Evolutionary conservation across 257 asterid genomes (phyloP).

Genomic region (Solanum medicagineum): DNA sequence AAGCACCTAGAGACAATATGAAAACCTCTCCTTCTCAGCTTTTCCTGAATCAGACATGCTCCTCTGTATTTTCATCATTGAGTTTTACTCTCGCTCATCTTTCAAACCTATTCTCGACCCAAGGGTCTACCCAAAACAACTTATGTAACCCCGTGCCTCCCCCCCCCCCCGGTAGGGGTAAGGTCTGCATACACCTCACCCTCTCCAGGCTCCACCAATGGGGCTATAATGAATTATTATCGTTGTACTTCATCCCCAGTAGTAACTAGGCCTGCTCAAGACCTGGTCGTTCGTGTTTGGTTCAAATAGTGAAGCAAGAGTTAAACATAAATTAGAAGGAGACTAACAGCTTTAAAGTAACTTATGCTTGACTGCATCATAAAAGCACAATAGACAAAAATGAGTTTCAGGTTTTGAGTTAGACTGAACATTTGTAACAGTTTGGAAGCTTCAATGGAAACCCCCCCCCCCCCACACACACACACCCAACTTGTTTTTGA

Average conservation of each 20-base stretch:
- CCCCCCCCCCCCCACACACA: not conserved
- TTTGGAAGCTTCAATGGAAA: not conserved
- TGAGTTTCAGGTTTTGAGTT: not conserved
- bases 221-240: not conserved
- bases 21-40: too few species aligned
- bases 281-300: not conserved
- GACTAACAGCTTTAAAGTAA: not conserved
- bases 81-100: not conserved
- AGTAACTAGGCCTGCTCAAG: not conserved
- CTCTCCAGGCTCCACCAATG: not conserved
- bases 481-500: not conserved
- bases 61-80: not conserved
- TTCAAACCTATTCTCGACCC: not conserved
- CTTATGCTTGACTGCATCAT: not conserved
- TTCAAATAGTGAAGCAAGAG: not conserved
- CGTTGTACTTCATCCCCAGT: not conserved
- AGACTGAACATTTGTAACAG: not conserved
- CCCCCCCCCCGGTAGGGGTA: not conserved
- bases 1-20: too few species aligned
- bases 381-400: not conserved
- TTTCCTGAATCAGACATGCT: too few species aligned
- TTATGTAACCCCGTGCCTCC: not conserved
- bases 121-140: not conserved
- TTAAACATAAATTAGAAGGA: not conserved
- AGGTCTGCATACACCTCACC: not conserved